A percentile compares a stretch with the other conserved stretches of the same genome.
Conservation (phyloP, 768 basidiomycete species). For the Naganishia kalamii region DNA sequence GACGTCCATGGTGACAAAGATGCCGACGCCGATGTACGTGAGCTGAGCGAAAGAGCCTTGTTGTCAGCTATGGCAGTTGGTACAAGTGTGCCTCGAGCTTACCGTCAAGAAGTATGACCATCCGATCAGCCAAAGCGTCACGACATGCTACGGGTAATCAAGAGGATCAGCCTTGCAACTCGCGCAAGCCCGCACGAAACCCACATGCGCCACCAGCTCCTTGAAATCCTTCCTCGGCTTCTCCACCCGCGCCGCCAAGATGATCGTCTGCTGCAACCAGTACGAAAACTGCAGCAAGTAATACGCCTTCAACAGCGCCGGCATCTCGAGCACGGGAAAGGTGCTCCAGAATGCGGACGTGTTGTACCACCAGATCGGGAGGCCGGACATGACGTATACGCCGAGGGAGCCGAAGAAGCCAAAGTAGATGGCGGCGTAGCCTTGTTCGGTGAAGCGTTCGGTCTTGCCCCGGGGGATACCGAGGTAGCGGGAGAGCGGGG, state of each 20-base stretch:
- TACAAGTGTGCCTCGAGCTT: constrained; percentile 5
- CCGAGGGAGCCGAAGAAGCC: constrained; percentile 65
- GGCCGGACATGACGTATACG: constrained; percentile 67
- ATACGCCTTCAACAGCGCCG: constrained; percentile 74
- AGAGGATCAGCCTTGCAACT: background rate
- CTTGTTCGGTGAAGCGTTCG: constrained; percentile 76
- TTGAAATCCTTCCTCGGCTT: constrained; percentile 87
- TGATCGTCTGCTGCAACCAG: constrained; percentile 88
- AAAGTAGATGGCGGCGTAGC: constrained; percentile 80
- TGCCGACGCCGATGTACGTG: constrained; percentile 80
- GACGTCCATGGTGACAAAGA: constrained; percentile 95
- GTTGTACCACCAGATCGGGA: constrained; percentile 69
- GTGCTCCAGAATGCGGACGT: constrained; percentile 81
- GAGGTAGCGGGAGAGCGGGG: constrained; percentile 62
- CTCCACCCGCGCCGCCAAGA: constrained; percentile 76
- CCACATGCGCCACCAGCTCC: constrained; percentile 72
- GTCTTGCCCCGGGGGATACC: constrained; percentile 69
- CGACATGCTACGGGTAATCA: constrained; percentile 56
- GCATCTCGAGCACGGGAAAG: constrained; percentile 87
- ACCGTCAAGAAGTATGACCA: constrained; percentile 50
- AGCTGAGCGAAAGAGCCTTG: constrained; percentile 42
- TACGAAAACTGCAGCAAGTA: constrained; percentile 90
- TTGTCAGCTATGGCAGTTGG: constrained; percentile 55
- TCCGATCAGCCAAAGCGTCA: constrained; percentile 91
- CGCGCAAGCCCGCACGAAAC: constrained; percentile 15